Base-by-base conservation (phyloP, 1,139 yeast genomes). In the Blastobotrys arbuscula region DNA sequence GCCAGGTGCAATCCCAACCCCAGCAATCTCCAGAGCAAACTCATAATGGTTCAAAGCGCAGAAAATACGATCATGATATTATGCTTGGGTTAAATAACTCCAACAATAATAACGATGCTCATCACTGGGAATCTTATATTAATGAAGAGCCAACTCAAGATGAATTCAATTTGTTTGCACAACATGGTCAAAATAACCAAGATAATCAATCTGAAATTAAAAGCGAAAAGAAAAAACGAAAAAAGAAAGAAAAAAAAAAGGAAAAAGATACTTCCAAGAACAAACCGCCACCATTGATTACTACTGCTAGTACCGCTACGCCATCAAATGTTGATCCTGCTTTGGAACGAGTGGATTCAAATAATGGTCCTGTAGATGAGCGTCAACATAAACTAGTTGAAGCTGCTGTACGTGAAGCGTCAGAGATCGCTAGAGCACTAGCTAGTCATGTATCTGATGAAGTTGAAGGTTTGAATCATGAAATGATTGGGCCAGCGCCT, bases 341-440 rank as follows among this genome's bases (percentile, higher is more conserved):
- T 2, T 44, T 51, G 42, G 50, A 44, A 21, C 39, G 37, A 13
- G 21, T 44, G 31, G 19, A 9, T 15, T 15, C 24, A 20, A n/a
- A n/a, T n/a, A n/a, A n/a, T n/a, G 15, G 15, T 7, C n/a, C 36
- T 8, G 13, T 9, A 13, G 33, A 39, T 21, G 50, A 15, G 26
- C 33, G 57, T 4, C 31, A 39, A 20, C 42, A 39, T n/a, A 18
- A 55, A 48, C 55, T 56, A 24, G 53, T 59, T 16, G 56, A 59
- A 43, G 60, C 59, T 34, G 65, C 65, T 6, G 55, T 61, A 50
- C 45, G 58, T 33, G 61, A 60, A 38, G 64, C 64, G 0, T 53
- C 61, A 2, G 61, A 59, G 10, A 57, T 61, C 49, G 64, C 58
- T 10, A 50, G 59, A 13, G 52, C 57, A 2, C 45, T 54, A 36